Evolutionary conservation across 306 rosid genomes (phyloP), one percentile per base, ranked within the genome.

Genomic region (Acacia confusa): DNA sequence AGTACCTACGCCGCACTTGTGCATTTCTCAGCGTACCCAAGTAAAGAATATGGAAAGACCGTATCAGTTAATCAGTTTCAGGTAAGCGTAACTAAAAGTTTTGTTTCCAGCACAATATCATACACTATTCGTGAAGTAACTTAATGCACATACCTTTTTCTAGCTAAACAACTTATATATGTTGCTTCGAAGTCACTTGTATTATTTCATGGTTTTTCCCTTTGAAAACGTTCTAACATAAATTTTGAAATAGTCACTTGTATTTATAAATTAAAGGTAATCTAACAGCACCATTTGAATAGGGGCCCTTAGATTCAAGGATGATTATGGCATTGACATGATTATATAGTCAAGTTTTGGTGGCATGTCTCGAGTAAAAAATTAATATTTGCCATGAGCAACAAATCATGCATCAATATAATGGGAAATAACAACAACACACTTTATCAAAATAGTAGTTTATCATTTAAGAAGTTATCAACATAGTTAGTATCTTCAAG

Each of bases 1-100:
- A 93, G 97, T 82, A 91, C 97, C 69, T 91, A 95, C 61, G 98
- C 98, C 3, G 94, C 97, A 4, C 93, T 95, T 25, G 98, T 93
- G 75, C 83, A 89, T 88, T 95, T 87, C 86, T 93, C 98, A 0
- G 86, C 99, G 0, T 95, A 95, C 60, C 88, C 80, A 76, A 70
- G 91, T 57, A 93, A 95, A 84, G 99, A 90, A 87, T 91, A 85
- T 75, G 98, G 99, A 30, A 93, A 92, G 88, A 86, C 92, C 0
- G 88, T 92, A 27, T 89, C 90, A 1, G 86, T 93, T 82, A 95
- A 95, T 83, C 99, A 95, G 83, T 95, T 95, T 88, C 99, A 92
- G 97, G 98, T 94, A 83, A 78, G 11, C 32, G 78, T 44, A 30
- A 34, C 28, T 27, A 43, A 10, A 12, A 48, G 36, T 30, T 68